Conservation (phyloP, 2,329 filamentous ascomycete genomes). For the Lecanicillium sp. region DNA sequence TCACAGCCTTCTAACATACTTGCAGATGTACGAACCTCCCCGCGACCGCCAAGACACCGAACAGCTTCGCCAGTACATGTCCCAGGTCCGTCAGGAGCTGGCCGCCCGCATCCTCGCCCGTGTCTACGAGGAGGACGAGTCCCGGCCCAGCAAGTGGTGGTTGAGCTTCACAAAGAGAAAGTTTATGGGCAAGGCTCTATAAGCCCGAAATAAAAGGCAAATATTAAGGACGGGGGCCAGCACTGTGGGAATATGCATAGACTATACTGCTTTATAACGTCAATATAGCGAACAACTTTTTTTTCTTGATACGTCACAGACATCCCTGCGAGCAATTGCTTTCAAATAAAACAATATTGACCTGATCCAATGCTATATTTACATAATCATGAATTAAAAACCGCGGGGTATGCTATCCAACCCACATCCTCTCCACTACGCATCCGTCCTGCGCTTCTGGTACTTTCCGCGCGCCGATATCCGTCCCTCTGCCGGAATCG, state of each 20-base stretch:
- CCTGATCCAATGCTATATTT: neutral
- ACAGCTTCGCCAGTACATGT: constrained; percentile 78
- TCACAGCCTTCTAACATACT: neutral
- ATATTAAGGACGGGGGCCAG: neutral
- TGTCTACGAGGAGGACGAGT: constrained; percentile 75
- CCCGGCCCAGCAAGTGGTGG: constrained; percentile 84
- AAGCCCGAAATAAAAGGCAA: constrained; percentile 22
- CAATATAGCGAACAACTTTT: constrained; percentile 17
- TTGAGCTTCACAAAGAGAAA: constrained; percentile 98
- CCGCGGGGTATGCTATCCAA: neutral
- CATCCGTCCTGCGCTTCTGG: constrained; percentile 59
- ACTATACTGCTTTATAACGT: constrained; percentile 19
- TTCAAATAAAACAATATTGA: neutral
- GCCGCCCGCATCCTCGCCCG: constrained; percentile 75
- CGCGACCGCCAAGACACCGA: constrained; percentile 85
- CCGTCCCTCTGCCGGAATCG: constrained; percentile 70
- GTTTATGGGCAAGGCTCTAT: constrained; percentile 96
- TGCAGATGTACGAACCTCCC: constrained; percentile 80
- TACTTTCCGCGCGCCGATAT: constrained; percentile 79
- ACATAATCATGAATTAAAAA: constrained; percentile 3
- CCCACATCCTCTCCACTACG: constrained; percentile 16
- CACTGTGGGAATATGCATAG: too few relatives aligned
- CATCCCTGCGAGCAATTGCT: too few relatives aligned
- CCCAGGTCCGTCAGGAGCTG: constrained; percentile 89
- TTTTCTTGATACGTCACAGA: neutral